Percentiles rank a stretch among this genome's conserved stretches.
These are phyloP conservation scores for Fusarium praegraminearum DNA, from an alignment of 2,329 filamentous ascomycete species.

Conservation along the genomic window DNA sequence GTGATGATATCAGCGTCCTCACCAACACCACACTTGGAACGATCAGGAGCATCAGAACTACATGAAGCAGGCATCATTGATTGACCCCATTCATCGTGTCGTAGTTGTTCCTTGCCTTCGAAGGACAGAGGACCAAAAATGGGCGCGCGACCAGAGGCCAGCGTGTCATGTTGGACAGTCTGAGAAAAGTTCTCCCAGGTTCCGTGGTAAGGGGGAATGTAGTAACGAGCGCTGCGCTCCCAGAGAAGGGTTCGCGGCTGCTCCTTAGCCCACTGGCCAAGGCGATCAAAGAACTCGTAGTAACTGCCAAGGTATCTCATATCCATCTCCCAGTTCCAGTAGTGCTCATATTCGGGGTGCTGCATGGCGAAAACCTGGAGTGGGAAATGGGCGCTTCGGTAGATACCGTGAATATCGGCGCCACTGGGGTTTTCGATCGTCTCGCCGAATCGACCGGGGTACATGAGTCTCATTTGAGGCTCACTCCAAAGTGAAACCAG, in stretches of 20 bases:
- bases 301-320: slow-evolving; percentile 73
- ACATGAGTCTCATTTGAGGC: slow-evolving; percentile 83
- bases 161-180: slow-evolving; percentile 72
- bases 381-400: slow-evolving; percentile 72
- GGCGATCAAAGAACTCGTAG: slow-evolving; percentile 78
- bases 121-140: slow-evolving; percentile 77
- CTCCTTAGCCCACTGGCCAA: slow-evolving; percentile 73
- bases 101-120: slow-evolving; percentile 60
- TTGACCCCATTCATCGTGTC: slow-evolving; percentile 64
- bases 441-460: slow-evolving; percentile 76
- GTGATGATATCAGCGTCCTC: slow-evolving; percentile 82
- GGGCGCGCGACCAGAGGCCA: slow-evolving; percentile 62
- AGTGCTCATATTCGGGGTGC: slow-evolving; percentile 74
- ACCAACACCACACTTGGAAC: slow-evolving; percentile 71
- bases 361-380: slow-evolving; percentile 73
- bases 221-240: slow-evolving; percentile 83
- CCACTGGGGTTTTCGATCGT: slow-evolving; percentile 70
- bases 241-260: slow-evolving; percentile 80
- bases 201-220: slow-evolving; percentile 77
- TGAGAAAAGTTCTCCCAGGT: slow-evolving; percentile 78
- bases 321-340: slow-evolving; percentile 80
- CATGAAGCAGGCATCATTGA: slow-evolving; percentile 68
- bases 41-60: slow-evolving; percentile 62
- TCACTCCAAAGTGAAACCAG: slow-evolving; percentile 89
- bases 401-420: slow-evolving; percentile 74